Evolutionary conservation across 176 grass and related monocot genomes (phyloP), one percentile per base, ranked within the genome.

Genomic region (Bolboschoenus planiculmis): DNA sequence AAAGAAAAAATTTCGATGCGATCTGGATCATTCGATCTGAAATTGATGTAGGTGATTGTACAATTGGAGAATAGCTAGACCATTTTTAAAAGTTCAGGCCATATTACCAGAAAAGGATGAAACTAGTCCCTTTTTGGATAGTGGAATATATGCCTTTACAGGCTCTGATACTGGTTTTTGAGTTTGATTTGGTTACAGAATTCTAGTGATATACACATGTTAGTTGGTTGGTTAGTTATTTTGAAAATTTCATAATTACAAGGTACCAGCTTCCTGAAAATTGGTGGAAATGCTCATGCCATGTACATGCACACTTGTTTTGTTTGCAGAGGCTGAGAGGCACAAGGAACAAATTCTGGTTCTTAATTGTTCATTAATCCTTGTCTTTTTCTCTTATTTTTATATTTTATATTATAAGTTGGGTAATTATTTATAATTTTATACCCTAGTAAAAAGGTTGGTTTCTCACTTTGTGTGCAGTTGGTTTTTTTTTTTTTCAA

Each of bases 101-200:
- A 21, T 18, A 42, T 42, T n/a, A 40, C 65, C 36, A 70, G 0
- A 70, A 67, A 67, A 67, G 58, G 61, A 42, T 35, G 65, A 24
- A 42, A 21, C 0, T 36, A 67, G 15, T 37, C 16, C 68, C 14
- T 18, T 47, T 10, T 27, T 33, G 4, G 72, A 76, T 30, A 26
- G 72, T 51, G 72, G 44, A 76, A 76, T n/a, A n/a, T n/a, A n/a
- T 76, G 24, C 72, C 44, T 76, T 76, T 76, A 30, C 43, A 51
- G 72, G 70, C 42, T 51, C 68, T 51, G 44, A 24, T 76, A 51
- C 72, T 76, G 26, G 26, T 76, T 48, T 47, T 31, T 31, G 43
- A 50, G 44, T 76, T 76, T 76, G 72, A 76, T 76, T 51, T 76
- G 64, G 16, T 39, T 39, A 68, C 64, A 39, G 8, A 57, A 11